These are phyloP conservation scores for Juglanconis sp. DNA, from an alignment of 2,329 filamentous ascomycete species.

Conservation along the genomic window DNA sequence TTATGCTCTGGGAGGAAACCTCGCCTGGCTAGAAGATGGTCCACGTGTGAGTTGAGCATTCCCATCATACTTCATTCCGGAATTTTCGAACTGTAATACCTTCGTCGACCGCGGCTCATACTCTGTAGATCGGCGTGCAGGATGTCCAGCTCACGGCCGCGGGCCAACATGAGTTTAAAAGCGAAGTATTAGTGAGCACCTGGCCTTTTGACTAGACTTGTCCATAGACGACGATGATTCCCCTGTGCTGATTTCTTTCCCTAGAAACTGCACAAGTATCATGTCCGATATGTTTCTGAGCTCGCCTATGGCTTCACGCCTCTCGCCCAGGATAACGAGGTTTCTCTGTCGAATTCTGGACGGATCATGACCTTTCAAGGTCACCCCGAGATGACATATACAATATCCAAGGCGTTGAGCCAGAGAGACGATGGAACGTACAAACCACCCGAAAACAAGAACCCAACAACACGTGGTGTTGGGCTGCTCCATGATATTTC, in stretches of 20 bases:
- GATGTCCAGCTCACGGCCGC: background rate
- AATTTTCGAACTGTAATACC: background rate
- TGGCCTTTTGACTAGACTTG: background rate
- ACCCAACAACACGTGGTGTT: background rate
- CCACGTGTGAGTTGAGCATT: background rate
- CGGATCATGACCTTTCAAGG: background rate
- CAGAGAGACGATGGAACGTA: background rate
- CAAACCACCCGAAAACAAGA: too few species aligned
- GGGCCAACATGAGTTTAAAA: background rate
- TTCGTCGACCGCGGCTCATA: background rate
- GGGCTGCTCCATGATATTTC: background rate
- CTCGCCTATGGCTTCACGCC: background rate
- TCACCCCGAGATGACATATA: background rate
- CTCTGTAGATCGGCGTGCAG: background rate
- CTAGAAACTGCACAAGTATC: background rate
- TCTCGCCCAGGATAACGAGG: background rate
- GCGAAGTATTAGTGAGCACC: background rate
- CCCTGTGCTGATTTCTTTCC: background rate
- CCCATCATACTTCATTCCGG: background rate
- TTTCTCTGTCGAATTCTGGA: background rate
- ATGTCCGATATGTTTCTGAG: background rate
- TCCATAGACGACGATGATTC: background rate
- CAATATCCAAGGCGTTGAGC: background rate
- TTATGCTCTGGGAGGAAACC: background rate
- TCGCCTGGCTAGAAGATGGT: background rate